Conservation (phyloP, 306 rosid species). For the Dalbergia oliveri region DNA sequence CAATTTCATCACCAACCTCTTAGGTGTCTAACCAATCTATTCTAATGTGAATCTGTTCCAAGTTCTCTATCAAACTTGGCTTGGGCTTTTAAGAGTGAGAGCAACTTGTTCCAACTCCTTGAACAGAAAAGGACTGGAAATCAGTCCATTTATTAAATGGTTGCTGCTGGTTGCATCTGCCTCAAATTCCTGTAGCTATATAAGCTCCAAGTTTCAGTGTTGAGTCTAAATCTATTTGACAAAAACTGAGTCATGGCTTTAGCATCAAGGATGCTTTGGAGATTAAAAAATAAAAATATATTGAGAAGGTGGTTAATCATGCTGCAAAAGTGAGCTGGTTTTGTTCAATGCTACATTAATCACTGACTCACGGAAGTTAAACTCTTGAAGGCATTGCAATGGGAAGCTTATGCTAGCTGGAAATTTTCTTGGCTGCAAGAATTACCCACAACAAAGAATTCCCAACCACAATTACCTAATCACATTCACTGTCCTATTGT, state of each 20-base stretch:
- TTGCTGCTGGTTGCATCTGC: not conserved
- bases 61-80: slow-evolving; percentile 48
- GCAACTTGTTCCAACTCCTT: slow-evolving; percentile 53
- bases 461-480: too few relatives aligned
- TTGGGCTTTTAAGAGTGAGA: slow-evolving; percentile 44
- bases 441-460: too few relatives aligned
- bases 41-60: slow-evolving; percentile 25
- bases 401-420: too few relatives aligned
- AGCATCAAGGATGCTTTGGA: slow-evolving; percentile 8
- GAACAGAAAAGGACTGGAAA: slow-evolving; percentile 31
- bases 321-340: too few relatives aligned
- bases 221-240: not conserved
- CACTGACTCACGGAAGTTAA: too few relatives aligned
- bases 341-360: too few relatives aligned
- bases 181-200: not conserved
- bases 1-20: slow-evolving; percentile 53
- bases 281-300: too few relatives aligned
- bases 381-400: too few relatives aligned
- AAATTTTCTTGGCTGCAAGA: too few relatives aligned
- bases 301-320: too few relatives aligned
- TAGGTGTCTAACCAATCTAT: slow-evolving; percentile 50
- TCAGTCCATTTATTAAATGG: slow-evolving; percentile 27
- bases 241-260: not conserved
- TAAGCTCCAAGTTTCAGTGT: slow-evolving; percentile 20
- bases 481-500: too few relatives aligned